These are phyloP conservation scores for Pichia sp. DNA, from an alignment of 1,139 yeast genomes.

Conservation along the genomic window DNA sequence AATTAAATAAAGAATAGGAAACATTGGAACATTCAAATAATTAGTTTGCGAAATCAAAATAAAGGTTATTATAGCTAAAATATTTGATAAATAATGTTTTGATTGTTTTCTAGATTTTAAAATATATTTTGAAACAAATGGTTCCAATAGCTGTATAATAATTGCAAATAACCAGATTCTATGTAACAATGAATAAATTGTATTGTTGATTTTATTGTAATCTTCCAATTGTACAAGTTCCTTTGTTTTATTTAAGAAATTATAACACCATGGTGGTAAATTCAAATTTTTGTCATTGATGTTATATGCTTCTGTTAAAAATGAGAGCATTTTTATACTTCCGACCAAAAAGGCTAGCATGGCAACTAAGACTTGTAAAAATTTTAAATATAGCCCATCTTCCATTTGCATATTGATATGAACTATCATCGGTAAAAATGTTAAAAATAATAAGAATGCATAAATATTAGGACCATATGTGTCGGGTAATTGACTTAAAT, in stretches of 20 bases:
- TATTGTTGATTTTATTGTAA: constrained; percentile 19
- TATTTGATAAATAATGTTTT: constrained; percentile 30
- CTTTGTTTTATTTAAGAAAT: constrained; percentile 15
- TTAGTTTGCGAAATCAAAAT: constrained; percentile 67
- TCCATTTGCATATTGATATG: constrained; percentile 6
- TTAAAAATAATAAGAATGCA: constrained; percentile 13
- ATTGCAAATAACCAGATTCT: constrained; percentile 20
- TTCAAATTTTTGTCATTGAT: constrained; percentile 9
- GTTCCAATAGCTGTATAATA: constrained; percentile 15
- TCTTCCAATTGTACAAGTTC: constrained; percentile 13
- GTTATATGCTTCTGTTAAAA: constrained; percentile 24
- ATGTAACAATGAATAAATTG: constrained; percentile 21
- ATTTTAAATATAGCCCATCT: neutral
- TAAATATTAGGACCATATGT: constrained; percentile 22
- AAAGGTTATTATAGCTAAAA: constrained; percentile 42
- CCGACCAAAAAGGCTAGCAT: constrained; percentile 18
- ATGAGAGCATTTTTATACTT: constrained; percentile 24
- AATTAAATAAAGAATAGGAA: constrained; percentile 42
- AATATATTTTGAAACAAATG: constrained; percentile 11
- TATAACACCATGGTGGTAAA: constrained; percentile 24
- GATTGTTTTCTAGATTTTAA: neutral
- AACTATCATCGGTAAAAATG: constrained; percentile 16
- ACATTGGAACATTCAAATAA: constrained; percentile 64
- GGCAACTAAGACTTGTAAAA: constrained; percentile 12
- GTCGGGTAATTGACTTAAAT: constrained; percentile 18